phyloP scores from a whole-genome alignment of 2,329 filamentous ascomycete species.

The Cercospora sp. region DNA sequence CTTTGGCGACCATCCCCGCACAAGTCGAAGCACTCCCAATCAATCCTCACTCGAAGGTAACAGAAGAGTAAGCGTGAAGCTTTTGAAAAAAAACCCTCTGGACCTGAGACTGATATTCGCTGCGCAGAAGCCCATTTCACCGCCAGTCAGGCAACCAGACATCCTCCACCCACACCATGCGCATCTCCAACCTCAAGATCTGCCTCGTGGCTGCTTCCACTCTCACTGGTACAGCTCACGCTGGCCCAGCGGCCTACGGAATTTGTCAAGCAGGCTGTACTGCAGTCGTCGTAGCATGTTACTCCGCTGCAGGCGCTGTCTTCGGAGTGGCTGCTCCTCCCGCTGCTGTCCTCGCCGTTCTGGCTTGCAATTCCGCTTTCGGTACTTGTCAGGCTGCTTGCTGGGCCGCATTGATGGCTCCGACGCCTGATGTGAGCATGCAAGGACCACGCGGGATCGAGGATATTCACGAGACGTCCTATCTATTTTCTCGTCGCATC shows the following conservation, averaged over 20 bases:
- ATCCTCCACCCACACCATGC: background rate
- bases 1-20: background rate
- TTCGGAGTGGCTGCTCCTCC: constrained; percentile 44
- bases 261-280: constrained; percentile 53
- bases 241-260: constrained; percentile 46
- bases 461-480: too few species aligned
- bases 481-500: too few species aligned
- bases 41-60: background rate
- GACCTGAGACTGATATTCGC: background rate
- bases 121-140: background rate
- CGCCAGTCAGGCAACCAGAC: background rate
- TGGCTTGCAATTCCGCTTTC: constrained; percentile 50
- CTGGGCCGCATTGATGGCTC: constrained; percentile 32
- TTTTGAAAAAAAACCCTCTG: too few species aligned
- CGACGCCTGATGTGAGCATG: background rate
- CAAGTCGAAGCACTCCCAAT: background rate
- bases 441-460: too few species aligned
- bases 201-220: background rate
- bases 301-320: constrained; percentile 47
- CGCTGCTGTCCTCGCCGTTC: constrained; percentile 45
- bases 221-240: constrained; percentile 13
- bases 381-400: constrained; percentile 52
- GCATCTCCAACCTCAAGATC: background rate
- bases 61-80: background rate
- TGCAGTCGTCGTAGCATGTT: constrained; percentile 50